These are phyloP conservation scores for Penicillium pancosmium DNA, from an alignment of 495 filamentous ascomycete species.

Conservation along the genomic window DNA sequence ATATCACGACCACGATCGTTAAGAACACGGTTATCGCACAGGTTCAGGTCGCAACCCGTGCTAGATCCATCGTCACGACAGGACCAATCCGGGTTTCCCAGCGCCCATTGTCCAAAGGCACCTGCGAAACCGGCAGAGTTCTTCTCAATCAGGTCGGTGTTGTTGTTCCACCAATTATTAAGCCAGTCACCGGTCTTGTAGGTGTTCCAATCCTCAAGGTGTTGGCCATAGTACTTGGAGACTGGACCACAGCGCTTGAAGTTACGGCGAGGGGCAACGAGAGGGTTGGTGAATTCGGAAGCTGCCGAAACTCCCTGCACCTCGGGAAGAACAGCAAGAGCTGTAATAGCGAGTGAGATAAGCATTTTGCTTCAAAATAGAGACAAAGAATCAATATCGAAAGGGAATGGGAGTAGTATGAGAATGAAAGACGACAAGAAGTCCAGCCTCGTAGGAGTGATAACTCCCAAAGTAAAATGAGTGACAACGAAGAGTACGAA, in stretches of 20 bases:
- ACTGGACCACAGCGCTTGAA: constrained; percentile 27
- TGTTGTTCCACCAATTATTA: constrained; percentile 25
- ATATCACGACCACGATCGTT: constrained; percentile 23
- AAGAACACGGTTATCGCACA: constrained; percentile 24
- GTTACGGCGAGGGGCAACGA: constrained; percentile 3
- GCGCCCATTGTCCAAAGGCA: constrained; percentile 29
- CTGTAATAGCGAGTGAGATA: constrained; percentile 4
- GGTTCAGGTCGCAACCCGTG: constrained; percentile 26
- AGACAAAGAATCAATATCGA: neutral
- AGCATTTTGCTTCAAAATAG: constrained; percentile 10
- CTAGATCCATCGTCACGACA: constrained; percentile 28
- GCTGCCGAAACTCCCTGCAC: constrained; percentile 12
- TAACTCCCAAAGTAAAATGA: constrained; percentile 1
- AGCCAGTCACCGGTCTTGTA: constrained; percentile 28
- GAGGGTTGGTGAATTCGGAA: constrained; percentile 1
- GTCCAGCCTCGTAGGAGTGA: neutral
- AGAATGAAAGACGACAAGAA: neutral
- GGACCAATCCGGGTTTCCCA: constrained; percentile 31
- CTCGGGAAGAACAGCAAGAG: constrained; percentile 9
- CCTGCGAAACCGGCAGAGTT: constrained; percentile 25
- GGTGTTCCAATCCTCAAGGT: constrained; percentile 20
- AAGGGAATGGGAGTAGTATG: neutral
- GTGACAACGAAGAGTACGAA: neutral
- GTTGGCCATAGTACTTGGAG: constrained; percentile 24
- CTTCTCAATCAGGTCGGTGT: constrained; percentile 11